These are phyloP conservation scores for Hypholoma fasciculare DNA, from an alignment of 768 basidiomycete species.

Conservation along the genomic window DNA sequence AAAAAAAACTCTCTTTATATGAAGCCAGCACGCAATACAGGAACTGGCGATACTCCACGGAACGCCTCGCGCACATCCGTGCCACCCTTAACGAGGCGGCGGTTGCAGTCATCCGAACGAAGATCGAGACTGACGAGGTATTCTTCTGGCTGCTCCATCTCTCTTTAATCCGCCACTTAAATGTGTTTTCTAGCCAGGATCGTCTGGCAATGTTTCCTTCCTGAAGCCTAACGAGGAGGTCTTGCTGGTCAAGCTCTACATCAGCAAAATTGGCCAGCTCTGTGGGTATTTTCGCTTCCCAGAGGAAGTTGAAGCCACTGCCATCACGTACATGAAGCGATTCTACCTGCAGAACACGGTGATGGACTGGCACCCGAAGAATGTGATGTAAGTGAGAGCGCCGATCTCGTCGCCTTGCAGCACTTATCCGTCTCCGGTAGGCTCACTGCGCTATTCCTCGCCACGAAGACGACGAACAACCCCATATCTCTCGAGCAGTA, in stretches of 20 bases:
- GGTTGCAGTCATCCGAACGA: slow-evolving; percentile 71
- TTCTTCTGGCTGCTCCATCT: neutral
- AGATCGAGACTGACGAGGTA: slow-evolving; percentile 83
- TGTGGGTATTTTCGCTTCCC: slow-evolving; percentile 87
- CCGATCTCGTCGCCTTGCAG: neutral
- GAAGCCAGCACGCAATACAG: slow-evolving; percentile 79
- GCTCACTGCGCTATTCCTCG: slow-evolving; percentile 93
- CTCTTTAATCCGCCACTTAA: slow-evolving; percentile 7
- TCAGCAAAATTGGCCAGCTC: slow-evolving; percentile 81
- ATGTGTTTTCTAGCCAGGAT: slow-evolving; percentile 56
- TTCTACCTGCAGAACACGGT: slow-evolving; percentile 98
- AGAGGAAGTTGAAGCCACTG: slow-evolving; percentile 92
- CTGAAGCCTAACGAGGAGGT: slow-evolving; percentile 82
- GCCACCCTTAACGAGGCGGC: slow-evolving; percentile 71
- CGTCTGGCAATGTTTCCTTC: slow-evolving; percentile 72
- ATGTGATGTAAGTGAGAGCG: slow-evolving; percentile 94
- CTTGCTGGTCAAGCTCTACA: slow-evolving; percentile 85
- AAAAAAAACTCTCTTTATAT: slow-evolving; percentile 52
- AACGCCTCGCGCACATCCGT: slow-evolving; percentile 61
- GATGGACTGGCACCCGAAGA: slow-evolving; percentile 99
- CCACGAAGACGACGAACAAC: slow-evolving; percentile 96
- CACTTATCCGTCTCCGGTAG: slow-evolving; percentile 37
- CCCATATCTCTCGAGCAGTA: slow-evolving; percentile 88
- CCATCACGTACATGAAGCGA: slow-evolving; percentile 88
- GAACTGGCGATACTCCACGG: slow-evolving; percentile 87